Conservation (phyloP, 2,329 filamentous ascomycete genomes). For the Aspergillus pseudonomiae region DNA sequence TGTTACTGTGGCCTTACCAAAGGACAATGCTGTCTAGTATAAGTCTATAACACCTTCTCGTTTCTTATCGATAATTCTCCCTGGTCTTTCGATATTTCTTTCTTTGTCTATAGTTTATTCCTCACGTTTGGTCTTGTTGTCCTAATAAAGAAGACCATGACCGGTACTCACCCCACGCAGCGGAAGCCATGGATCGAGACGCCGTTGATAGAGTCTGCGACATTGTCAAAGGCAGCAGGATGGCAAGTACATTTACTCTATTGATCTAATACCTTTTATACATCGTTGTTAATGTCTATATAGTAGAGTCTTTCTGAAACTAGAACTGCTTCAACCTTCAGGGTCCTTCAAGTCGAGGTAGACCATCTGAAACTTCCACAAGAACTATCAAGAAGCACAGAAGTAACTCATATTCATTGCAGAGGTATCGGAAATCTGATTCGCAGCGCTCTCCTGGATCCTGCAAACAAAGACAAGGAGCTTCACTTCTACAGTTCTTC, state of each 20-base stretch:
- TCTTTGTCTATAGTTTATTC: neutral
- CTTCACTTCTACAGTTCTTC: slow-evolving; percentile 75
- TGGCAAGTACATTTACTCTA: slow-evolving; percentile 30
- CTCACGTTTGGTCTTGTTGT: neutral
- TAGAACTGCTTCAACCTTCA: slow-evolving; percentile 78
- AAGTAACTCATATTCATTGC: neutral
- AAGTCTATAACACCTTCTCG: neutral
- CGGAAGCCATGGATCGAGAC: slow-evolving; percentile 44
- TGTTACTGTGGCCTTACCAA: neutral
- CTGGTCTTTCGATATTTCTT: neutral
- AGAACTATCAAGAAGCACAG: neutral
- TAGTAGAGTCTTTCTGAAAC: slow-evolving; percentile 77
- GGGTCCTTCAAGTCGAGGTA: slow-evolving; percentile 78
- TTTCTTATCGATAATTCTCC: neutral
- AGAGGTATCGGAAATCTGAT: slow-evolving; percentile 44
- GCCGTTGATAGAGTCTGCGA: slow-evolving; percentile 40
- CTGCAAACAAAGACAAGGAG: slow-evolving; percentile 33
- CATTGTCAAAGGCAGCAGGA: slow-evolving; percentile 41
- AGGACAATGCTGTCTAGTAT: neutral
- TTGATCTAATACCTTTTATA: neutral
- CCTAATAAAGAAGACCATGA: neutral
- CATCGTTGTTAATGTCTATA: neutral
- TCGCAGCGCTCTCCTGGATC: slow-evolving; percentile 28
- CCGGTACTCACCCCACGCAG: neutral
- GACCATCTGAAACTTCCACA: neutral